Base-by-base conservation (phyloP, 768 basidiomycete species). In the Rhizopogon vulgaris region DNA sequence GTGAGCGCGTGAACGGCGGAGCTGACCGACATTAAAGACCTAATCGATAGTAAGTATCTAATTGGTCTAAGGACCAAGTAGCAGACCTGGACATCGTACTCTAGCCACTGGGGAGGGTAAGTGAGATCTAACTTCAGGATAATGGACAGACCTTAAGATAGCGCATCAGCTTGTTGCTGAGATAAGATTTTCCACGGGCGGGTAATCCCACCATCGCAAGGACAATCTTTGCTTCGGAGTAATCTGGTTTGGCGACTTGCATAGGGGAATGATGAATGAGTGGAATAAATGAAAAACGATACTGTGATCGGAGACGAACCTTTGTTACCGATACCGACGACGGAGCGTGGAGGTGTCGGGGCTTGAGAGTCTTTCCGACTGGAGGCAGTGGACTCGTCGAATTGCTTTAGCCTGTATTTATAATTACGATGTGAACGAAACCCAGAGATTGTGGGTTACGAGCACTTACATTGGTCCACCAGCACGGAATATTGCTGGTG, bases 21-120 rank as follows among this genome's bases (percentile, higher is more conserved):
- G 73, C 67, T 98, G 95, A 6, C 95, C 96, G 27, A 98, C 96
- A 64, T 99, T 98, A 77, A 98, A 98, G 5, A 98, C 96, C 89
- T 94, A 48, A 39, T 2, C 46, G 46, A 42, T 24, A 37, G 41
- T 28, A 12, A 57, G 25, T 54, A 55, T 41, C 10, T 17, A 27
- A 40, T 30, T 30, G 38, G 45, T n/a, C 27, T 11, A 18, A 36
- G 27, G 28, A 45, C 15, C 25, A 24, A 49, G 25, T 10, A 30
- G 49, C 60, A n/a, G 55, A 85, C 91, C 77, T 93, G 90, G 58
- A 96, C 95, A 58, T 95, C 83, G 67, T 97, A 99, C 69, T 99
- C 96, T 41, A 99, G 79, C 96, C 96, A 99, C 94, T 98, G 58
- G n/a, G 24, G 36, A 27, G 49, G 36, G 51, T 45, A 51, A 37